Evolutionary conservation across 257 asterid genomes (phyloP).

Genomic region (Coffea canephora): DNA sequence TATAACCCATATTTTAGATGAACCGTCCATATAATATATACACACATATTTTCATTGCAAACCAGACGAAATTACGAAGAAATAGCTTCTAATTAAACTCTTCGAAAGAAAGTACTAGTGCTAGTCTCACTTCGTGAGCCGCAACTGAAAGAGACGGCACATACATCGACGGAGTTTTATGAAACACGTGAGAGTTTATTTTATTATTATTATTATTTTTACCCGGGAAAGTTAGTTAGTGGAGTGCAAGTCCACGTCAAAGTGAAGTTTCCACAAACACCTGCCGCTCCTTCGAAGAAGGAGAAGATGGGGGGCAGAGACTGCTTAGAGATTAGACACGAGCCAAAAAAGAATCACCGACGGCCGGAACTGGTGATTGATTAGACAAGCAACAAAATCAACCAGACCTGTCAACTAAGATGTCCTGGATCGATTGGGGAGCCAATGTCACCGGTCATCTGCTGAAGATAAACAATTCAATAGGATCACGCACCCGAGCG

Average conservation of each 20-base stretch:
- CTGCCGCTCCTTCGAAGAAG: too few species aligned
- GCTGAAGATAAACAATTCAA: neutral
- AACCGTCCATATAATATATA: neutral
- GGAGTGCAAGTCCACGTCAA: too few species aligned
- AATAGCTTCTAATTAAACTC: neutral
- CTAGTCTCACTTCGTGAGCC: neutral
- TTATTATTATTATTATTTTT: too few species aligned
- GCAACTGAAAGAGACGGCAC: neutral
- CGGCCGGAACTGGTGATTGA: neutral
- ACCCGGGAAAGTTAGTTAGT: too few species aligned
- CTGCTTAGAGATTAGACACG: neutral
- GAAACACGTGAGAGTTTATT: neutral
- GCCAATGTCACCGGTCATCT: neutral
- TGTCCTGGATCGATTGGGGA: neutral
- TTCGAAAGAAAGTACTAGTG: neutral
- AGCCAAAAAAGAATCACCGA: neutral
- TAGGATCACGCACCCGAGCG: neutral
- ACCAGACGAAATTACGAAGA: neutral
- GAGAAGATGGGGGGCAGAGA: too few species aligned
- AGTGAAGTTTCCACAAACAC: too few species aligned
- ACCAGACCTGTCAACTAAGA: neutral
- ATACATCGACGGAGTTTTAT: too few species aligned
- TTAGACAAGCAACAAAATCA: neutral
- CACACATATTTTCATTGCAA: neutral
- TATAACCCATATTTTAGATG: neutral